Evolutionary conservation across 495 filamentous ascomycete genomes (phyloP).

Genomic region (Neurospora sp.): DNA sequence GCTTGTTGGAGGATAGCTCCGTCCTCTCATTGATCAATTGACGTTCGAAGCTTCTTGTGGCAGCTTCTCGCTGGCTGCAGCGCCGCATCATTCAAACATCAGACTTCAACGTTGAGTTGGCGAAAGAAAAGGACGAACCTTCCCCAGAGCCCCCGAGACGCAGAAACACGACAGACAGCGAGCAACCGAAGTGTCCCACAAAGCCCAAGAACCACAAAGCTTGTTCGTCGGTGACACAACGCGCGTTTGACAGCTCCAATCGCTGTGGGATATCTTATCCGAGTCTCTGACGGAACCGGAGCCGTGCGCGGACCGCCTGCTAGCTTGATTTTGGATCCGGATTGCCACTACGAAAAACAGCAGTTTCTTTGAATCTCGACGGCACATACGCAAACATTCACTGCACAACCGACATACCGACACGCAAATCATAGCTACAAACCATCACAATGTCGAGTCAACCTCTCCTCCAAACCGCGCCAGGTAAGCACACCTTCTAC

Average conservation of each 20-base stretch:
- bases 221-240: not conserved
- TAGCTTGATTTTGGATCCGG: not conserved
- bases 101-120: not conserved
- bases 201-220: not conserved
- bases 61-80: conserved; percentile 10
- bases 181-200: not conserved
- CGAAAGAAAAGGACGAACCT: not conserved
- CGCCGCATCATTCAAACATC: not conserved
- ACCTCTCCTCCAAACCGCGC: conserved; percentile 84
- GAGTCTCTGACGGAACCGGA: not conserved
- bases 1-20: not conserved
- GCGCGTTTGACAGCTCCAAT: not conserved
- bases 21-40: conserved; percentile 26
- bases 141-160: not conserved
- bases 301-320: not conserved
- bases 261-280: not conserved
- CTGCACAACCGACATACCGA: not conserved
- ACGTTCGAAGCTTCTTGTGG: conserved; percentile 2
- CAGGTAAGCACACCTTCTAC: conserved; percentile 36
- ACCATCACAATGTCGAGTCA: conserved; percentile 72
- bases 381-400: not conserved
- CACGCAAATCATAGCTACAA: not conserved
- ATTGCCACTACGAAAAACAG: not conserved
- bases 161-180: not conserved
- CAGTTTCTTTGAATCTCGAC: not conserved